These are phyloP conservation scores for Boletus speciosus DNA, from an alignment of 768 basidiomycete species.

Conservation along the genomic window DNA sequence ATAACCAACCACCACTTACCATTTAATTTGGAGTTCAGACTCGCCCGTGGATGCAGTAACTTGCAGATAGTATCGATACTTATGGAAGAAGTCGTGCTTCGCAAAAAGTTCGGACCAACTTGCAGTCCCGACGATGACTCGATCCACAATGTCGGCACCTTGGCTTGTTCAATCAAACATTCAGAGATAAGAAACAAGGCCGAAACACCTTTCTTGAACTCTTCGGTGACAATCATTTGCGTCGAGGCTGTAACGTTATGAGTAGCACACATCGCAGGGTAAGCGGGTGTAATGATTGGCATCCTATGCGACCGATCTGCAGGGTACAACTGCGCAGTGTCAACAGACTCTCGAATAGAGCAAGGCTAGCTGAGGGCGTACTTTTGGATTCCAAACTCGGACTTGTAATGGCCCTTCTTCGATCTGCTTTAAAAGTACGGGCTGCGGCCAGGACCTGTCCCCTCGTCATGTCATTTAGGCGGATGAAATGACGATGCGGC, in stretches of 20 bases:
- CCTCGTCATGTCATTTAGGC: constrained; percentile 7
- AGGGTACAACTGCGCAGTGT: constrained; percentile 70
- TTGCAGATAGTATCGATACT: constrained; percentile 95
- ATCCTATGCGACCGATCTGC: constrained; percentile 92
- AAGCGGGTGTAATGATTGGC: constrained; percentile 99
- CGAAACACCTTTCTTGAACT: constrained; percentile 81
- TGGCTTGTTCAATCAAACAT: constrained; percentile 13
- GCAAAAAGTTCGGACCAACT: constrained; percentile 92
- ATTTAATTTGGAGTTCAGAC: constrained; percentile 86
- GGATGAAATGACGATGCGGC: constrained; percentile 23
- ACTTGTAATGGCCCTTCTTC: constrained; percentile 92
- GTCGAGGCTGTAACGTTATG: constrained; percentile 97
- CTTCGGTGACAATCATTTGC: constrained; percentile 92
- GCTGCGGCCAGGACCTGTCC: constrained; percentile 95
- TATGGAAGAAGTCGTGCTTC: constrained; percentile 96
- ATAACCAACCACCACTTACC: constrained; percentile 48
- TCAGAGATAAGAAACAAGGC: not conserved
- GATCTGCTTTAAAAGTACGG: constrained; percentile 94
- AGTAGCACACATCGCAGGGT: constrained; percentile 98
- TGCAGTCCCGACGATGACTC: constrained; percentile 78
- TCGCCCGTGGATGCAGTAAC: constrained; percentile 88
- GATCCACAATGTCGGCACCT: constrained; percentile 94
- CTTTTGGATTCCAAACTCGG: constrained; percentile 97
- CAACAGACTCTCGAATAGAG: not conserved
- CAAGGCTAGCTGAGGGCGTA: constrained; percentile 25